Evolutionary conservation across 345 rosid species (phyloP).

Genomic region (Syzygium oleosum): DNA sequence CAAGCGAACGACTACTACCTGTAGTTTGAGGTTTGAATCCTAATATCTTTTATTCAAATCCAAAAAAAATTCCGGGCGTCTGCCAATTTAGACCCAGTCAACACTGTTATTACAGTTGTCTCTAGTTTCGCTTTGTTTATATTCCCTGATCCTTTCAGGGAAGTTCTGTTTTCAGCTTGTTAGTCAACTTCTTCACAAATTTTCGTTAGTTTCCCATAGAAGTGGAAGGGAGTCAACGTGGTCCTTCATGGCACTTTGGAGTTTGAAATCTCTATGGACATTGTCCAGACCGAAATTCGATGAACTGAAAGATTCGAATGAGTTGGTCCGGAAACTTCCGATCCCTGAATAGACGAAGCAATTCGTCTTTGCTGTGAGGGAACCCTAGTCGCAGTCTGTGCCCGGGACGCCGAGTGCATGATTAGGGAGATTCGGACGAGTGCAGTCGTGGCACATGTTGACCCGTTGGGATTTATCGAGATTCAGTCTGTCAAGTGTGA

Average conservation of each 20-base stretch:
- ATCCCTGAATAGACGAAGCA: constrained; percentile 55
- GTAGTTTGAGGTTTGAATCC: no score
- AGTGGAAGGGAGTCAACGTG: neutral
- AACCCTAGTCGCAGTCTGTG: constrained; percentile 52
- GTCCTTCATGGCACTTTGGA: constrained; percentile 21
- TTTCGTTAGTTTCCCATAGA: neutral
- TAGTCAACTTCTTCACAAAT: neutral
- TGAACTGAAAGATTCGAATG: constrained; percentile 52
- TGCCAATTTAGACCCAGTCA: no score
- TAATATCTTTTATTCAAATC: no score
- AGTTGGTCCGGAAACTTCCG: constrained; percentile 47
- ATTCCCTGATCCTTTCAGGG: neutral
- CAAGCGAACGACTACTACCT: no score
- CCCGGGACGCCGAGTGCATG: constrained; percentile 58
- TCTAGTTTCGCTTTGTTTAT: no score
- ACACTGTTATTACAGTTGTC: no score
- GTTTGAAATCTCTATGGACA: constrained; percentile 63
- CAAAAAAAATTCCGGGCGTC: no score
- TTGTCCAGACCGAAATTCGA: constrained; percentile 38
- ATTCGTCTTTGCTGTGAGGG: constrained; percentile 57
- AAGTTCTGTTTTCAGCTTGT: neutral
- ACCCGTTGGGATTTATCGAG: constrained; percentile 27
- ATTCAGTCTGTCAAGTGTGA: constrained; percentile 5
- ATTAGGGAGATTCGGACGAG: constrained; percentile 55
- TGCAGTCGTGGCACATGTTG: constrained; percentile 58